A percentile compares a stretch with the other conserved stretches of the same genome.
Evolutionary conservation across 202 grass and related monocot genomes (phyloP).

Genomic region (Alloteropsis angusta): DNA sequence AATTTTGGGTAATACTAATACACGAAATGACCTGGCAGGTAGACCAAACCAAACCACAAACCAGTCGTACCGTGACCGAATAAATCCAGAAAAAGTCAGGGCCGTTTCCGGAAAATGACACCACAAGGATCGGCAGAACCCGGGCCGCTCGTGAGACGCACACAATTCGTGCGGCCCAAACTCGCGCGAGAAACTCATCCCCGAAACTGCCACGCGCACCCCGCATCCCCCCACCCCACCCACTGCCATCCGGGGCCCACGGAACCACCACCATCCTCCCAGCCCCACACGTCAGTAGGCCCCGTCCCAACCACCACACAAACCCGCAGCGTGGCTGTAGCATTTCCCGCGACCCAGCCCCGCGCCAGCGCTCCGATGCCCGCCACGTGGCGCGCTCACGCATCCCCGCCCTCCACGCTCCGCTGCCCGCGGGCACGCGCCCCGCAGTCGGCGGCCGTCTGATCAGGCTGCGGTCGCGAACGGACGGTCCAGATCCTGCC

Average conservation of each 20-base stretch:
- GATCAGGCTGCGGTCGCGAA: neutral
- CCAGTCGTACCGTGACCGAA: neutral
- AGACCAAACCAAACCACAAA: too few relatives aligned
- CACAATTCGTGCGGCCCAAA: constrained; percentile 39
- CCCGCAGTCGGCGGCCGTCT: neutral
- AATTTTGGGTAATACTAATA: too few relatives aligned
- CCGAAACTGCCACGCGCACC: neutral
- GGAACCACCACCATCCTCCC: rapidly evolving
- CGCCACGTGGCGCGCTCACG: constrained; percentile 20
- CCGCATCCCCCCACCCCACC: neutral
- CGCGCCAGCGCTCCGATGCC: neutral
- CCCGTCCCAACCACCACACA: rapidly evolving
- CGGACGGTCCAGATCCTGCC: constrained; percentile 3
- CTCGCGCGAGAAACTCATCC: constrained; percentile 11
- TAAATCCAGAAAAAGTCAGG: neutral
- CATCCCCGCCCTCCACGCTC: constrained; percentile 30
- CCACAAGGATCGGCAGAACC: neutral
- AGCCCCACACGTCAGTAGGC: neutral
- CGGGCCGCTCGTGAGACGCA: constrained; percentile 21
- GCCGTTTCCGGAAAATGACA: neutral
- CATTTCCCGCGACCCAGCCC: neutral
- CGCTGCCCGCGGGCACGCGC: constrained; percentile 27
- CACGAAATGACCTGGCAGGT: too few relatives aligned
- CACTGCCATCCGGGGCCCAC: neutral
- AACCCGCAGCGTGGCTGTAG: neutral